These are phyloP conservation scores for Jacaranda mimosifolia DNA, from an alignment of 257 asterid genomes.

Conservation along the genomic window DNA sequence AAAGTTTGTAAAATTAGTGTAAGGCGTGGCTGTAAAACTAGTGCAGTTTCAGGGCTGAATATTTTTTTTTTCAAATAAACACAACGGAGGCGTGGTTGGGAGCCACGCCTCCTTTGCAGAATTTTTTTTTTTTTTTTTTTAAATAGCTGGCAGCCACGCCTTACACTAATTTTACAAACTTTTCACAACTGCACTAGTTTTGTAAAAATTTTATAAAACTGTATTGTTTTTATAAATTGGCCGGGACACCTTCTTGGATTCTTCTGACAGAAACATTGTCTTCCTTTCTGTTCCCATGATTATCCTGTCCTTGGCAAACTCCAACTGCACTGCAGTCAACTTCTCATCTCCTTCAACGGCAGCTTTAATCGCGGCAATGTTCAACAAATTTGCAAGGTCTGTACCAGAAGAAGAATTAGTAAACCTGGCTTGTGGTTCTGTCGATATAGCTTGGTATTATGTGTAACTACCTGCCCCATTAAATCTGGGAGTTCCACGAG, in stretches of 20 bases:
- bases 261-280: slow-evolving; percentile 94
- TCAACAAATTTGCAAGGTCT: slow-evolving; percentile 93
- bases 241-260: slow-evolving; percentile 82
- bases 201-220: no score
- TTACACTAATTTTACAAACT: no score
- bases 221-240: no score
- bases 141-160: no score
- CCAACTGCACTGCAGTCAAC: slow-evolving; percentile 76
- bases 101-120: no score
- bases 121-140: no score
- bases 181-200: no score
- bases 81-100: no score
- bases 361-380: slow-evolving; percentile 96
- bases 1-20: no score
- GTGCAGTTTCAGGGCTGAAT: no score
- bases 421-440: slow-evolving; percentile 9
- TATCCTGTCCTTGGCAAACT: slow-evolving; percentile 97
- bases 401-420: slow-evolving; percentile 39
- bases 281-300: slow-evolving; percentile 98
- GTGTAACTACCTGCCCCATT: slow-evolving; percentile 87
- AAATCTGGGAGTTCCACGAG: slow-evolving; percentile 99
- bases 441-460: not conserved
- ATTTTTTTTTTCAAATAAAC: no score
- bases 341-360: slow-evolving; percentile 98
- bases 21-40: no score